phyloP scores from a whole-genome alignment of 805 yeast genomes.

The Kodamaea laetipori region DNA sequence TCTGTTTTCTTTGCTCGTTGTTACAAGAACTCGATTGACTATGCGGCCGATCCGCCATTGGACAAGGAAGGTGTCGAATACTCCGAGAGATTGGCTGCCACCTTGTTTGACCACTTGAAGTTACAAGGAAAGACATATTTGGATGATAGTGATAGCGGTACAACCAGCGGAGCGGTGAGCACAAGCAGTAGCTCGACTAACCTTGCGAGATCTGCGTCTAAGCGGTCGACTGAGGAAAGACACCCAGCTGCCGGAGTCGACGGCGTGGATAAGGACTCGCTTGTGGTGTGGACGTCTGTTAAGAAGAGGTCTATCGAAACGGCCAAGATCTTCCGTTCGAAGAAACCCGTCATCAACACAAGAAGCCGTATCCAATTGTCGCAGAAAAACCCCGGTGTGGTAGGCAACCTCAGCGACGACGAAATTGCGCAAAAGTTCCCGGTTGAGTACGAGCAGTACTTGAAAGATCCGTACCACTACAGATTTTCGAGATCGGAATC shows the following conservation, averaged over 20 bases:
- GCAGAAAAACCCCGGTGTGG: constrained; percentile 87
- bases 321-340: constrained; percentile 57
- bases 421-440: constrained; percentile 66
- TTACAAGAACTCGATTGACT: constrained; percentile 55
- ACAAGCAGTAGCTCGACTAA: constrained; percentile 12
- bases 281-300: constrained; percentile 95
- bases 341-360: constrained; percentile 61
- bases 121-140: constrained; percentile 37
- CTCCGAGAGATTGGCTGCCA: constrained; percentile 61
- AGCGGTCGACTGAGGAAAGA: constrained; percentile 37
- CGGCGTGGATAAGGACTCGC: constrained; percentile 58
- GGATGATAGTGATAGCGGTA: constrained; percentile 14
- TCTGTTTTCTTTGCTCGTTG: constrained; percentile 92
- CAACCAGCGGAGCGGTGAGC: constrained; percentile 5
- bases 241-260: constrained; percentile 54
- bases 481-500: constrained; percentile 91
- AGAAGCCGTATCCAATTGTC: constrained; percentile 80
- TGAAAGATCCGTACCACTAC: constrained; percentile 86
- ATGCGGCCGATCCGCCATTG: constrained; percentile 77
- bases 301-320: constrained; percentile 82
- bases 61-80: constrained; percentile 72
- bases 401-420: constrained; percentile 64
- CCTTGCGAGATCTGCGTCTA: constrained; percentile 10
- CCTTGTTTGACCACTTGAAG: constrained; percentile 48
- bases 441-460: constrained; percentile 64